phyloP scores from a whole-genome alignment of 371 early-diverging fungal genomes.

The Zychaea mexicana region DNA sequence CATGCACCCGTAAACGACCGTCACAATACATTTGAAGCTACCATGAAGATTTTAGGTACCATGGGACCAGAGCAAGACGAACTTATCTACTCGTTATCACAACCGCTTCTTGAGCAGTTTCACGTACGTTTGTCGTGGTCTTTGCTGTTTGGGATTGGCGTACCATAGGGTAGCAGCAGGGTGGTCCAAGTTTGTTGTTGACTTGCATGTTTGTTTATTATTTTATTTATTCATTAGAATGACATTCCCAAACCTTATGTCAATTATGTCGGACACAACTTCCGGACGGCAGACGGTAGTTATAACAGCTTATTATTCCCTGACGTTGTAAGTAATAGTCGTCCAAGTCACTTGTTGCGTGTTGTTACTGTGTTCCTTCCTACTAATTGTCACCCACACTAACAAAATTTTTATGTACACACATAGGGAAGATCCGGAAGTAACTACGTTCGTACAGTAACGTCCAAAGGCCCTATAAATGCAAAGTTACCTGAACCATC shows the following conservation, averaged over 20 bases:
- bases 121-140: constrained; percentile 28
- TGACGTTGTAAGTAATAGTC: constrained; percentile 31
- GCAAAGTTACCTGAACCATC: constrained; percentile 35
- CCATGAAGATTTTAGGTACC: constrained; percentile 41
- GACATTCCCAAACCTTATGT: constrained; percentile 46
- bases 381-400: too few species aligned
- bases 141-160: background rate
- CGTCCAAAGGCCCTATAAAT: constrained; percentile 18
- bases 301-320: constrained; percentile 43
- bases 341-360: background rate
- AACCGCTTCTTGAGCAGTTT: constrained; percentile 30
- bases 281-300: constrained; percentile 55
- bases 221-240: constrained; percentile 24
- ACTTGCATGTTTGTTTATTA: constrained; percentile 8
- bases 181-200: background rate
- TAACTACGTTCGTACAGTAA: constrained; percentile 45
- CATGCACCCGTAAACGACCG: constrained; percentile 43
- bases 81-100: constrained; percentile 23
- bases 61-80: constrained; percentile 37
- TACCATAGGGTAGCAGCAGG: background rate
- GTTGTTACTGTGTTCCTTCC: too few species aligned
- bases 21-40: constrained; percentile 44
- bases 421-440: constrained; percentile 41
- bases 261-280: constrained; percentile 43
- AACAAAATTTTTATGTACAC: background rate